Evolutionary conservation across 2,329 filamentous ascomycete genomes (phyloP), one percentile per base, ranked within the genome.

Genomic region (Raffaelea arxii): DNA sequence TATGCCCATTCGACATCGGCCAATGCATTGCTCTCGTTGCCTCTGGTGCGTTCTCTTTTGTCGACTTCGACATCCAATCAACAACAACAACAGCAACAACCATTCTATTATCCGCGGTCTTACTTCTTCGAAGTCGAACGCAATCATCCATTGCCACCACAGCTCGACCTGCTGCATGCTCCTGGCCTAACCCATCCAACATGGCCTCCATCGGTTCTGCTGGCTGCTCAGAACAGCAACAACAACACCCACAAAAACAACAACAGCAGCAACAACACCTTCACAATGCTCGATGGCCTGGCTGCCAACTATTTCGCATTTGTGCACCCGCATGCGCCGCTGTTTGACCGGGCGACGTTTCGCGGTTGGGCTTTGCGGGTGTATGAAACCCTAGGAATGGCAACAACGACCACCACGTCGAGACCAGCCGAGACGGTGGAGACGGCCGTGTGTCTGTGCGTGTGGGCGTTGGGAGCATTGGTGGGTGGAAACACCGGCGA

Each of bases 391-490:
- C 55, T 41, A 47, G 57, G 19, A 38, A 53, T 39, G 16, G 54
- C 59, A 39, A 38, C 7, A 12, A 32, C n/a, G 9, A 23, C 16
- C 4, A 10, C 6, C 12, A 12, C n/a, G 9, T 24, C 12, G 24
- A 18, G 35, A 37, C 11, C 21, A 9, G 14, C 4, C 21, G 39
- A 41, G 21, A 53, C 57, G 16, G 53, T 60, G 18, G 58, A 57
- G 25, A 61, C 58, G 4, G 56, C 63, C 4, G 60, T 65, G 30
- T 65, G 64, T 44, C 56, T 65, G 12, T 60, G 57, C 30, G 60
- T 65, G 1, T 66, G 64, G 45, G 61, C 63, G 22, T 49, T 66
- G n/a, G 64, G 64, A 2, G 53, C 55, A 19, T 43, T 63, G 25
- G 46, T 39, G 1, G 21, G 45, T 43, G n/a, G 22, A 23, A 22